phyloP scores from a whole-genome alignment of 106 monocot genomes.

The Alisma plantagoaquatica region DNA sequence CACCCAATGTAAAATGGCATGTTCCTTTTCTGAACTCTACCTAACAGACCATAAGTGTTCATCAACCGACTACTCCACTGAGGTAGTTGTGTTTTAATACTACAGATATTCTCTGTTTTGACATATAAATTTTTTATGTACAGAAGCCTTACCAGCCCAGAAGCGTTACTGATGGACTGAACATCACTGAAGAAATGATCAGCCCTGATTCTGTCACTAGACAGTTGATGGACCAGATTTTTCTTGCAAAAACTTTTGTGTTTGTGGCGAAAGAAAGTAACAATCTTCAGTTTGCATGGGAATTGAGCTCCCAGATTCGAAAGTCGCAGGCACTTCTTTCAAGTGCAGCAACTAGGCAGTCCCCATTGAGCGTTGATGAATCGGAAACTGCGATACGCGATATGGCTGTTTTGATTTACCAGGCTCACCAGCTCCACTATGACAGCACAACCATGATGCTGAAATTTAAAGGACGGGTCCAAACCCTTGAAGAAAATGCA shows the following conservation, averaged over 20 bases:
- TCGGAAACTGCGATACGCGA: conserved; percentile 29
- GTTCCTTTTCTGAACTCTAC: no score
- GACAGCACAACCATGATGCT: conserved; percentile 30
- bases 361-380: conserved; percentile 20
- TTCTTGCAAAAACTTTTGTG: background rate
- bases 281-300: no score
- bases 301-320: no score
- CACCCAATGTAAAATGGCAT: no score
- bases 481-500: conserved; percentile 40
- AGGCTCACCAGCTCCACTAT: conserved; percentile 46
- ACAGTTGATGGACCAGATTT: background rate
- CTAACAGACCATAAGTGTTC: no score
- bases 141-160: conserved; percentile 17
- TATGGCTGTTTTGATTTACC: conserved; percentile 45
- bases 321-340: conserved; percentile 7
- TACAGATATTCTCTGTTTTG: no score
- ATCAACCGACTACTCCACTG: no score
- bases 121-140: no score
- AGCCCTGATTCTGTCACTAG: conserved; percentile 11
- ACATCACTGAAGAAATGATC: conserved; percentile 48
- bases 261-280: background rate
- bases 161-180: conserved; percentile 22
- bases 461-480: conserved; percentile 42
- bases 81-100: no score
- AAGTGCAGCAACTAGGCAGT: conserved; percentile 12